These are phyloP conservation scores for Elsinoe batatas DNA, from an alignment of 2,329 filamentous ascomycete species.

Conservation along the genomic window DNA sequence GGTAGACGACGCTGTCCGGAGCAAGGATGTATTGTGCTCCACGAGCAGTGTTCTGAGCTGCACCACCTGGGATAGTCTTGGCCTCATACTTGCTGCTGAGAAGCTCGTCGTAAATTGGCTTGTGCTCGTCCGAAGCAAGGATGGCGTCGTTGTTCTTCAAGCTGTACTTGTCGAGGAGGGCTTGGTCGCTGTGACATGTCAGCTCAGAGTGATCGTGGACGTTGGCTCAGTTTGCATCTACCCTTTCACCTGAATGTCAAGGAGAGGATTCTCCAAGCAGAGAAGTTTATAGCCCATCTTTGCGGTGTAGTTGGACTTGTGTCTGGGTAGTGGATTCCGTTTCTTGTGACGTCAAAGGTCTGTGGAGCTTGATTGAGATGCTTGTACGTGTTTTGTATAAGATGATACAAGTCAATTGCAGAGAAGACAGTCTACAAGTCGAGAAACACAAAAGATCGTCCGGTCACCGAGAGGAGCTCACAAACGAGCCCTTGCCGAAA, in stretches of 20 bases:
- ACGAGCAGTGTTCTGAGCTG: slow-evolving; percentile 93
- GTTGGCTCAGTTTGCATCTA: slow-evolving; percentile 28
- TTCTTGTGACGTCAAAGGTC: background rate
- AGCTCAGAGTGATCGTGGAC: slow-evolving; percentile 16
- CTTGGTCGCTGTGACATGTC: slow-evolving; percentile 54
- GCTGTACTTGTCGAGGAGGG: slow-evolving; percentile 81
- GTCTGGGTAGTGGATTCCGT: background rate
- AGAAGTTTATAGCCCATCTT: slow-evolving; percentile 59
- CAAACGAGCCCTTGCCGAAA: background rate
- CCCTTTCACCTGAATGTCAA: slow-evolving; percentile 85
- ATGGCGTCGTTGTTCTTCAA: slow-evolving; percentile 97
- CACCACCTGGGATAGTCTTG: slow-evolving; percentile 90
- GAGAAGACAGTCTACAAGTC: background rate
- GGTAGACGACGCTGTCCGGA: slow-evolving; percentile 79
- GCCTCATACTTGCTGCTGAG: slow-evolving; percentile 75
- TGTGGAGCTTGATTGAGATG: background rate
- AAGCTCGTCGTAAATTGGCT: slow-evolving; percentile 83
- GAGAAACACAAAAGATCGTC: background rate
- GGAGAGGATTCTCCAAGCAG: slow-evolving; percentile 92
- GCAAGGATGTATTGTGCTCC: slow-evolving; percentile 89
- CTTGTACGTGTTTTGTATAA: background rate
- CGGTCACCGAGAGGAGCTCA: slow-evolving; percentile 6
- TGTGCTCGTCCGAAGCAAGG: slow-evolving; percentile 85
- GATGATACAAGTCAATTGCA: background rate
- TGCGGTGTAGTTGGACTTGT: background rate